Base-by-base conservation (phyloP, 768 basidiomycete species). In the Russula compacta region DNA sequence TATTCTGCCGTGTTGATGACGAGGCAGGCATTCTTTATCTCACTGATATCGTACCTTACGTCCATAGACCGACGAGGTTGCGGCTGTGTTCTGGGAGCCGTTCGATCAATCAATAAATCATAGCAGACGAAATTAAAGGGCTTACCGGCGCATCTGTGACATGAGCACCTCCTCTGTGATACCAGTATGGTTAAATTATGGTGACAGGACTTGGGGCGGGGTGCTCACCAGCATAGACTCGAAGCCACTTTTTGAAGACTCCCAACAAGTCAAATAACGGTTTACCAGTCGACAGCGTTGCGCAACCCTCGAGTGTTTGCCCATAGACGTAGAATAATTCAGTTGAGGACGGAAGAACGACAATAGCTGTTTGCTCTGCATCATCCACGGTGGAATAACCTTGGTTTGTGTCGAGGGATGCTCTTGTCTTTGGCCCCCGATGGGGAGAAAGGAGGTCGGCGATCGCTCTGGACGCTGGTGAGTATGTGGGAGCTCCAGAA, bases 321-420 rank as follows among this genome's bases (percentile, higher is more conserved):
- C 86, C 92, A 70, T 98, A 98, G 74, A 97, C 93, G 71, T 95
- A 97, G 77, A 98, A 99, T 17, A 99, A 75, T 67, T 98, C 95
- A 0, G 95, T 98, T 0, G 95, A 98, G 0, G 92, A 94, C 0
- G 92, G 89, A 8, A 98, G 79, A 1, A 98, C 91, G 2, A 81
- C 75, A n/a, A 80, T 78, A 1, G 82, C 73, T 0, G 82, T 73
- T 32, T 77, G 75, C 29, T 77, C 74, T 2, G 78, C 79, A 12
- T 75, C 77, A 33, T 77, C 73, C 29, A 72, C 72, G 17, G 81
- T 68, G 6, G 71, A 70, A 39, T 76, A 71, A 42, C 76, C 69
- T 0, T 72, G 74, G 36, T 50, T 52, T 2, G 78, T 75, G 24
- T 95, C 92, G 15, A 90, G 71, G 6, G 90, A 91, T 24, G 83